Conservation (phyloP, 2,329 filamentous ascomycete species). For the Pyrenophora graminea region DNA sequence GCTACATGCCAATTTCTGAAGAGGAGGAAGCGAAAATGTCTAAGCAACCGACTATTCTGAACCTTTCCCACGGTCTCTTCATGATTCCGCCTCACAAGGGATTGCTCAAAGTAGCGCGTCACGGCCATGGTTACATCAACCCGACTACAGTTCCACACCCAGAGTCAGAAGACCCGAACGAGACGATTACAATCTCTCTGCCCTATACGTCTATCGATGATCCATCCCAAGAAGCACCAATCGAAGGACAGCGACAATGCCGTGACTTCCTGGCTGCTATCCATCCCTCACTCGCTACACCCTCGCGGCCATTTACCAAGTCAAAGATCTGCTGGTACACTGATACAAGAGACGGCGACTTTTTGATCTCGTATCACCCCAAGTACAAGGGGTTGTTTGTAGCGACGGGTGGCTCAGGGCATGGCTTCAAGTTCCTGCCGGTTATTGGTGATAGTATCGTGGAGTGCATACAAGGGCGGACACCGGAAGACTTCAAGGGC, state of each 20-base stretch:
- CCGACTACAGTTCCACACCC: slow-evolving; percentile 53
- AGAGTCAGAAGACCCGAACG: slow-evolving; percentile 42
- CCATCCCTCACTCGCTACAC: slow-evolving; percentile 37
- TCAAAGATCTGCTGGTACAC: slow-evolving; percentile 62
- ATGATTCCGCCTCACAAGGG: slow-evolving; percentile 67
- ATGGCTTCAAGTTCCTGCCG: slow-evolving; percentile 66
- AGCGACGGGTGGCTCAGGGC: slow-evolving; percentile 64
- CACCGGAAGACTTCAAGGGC: slow-evolving; percentile 56
- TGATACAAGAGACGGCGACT: slow-evolving; percentile 61
- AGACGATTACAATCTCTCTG: slow-evolving; percentile 53
- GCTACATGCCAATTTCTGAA: slow-evolving; percentile 74
- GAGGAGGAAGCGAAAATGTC: slow-evolving; percentile 69
- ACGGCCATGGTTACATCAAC: slow-evolving; percentile 57
- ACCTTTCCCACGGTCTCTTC: slow-evolving; percentile 73
- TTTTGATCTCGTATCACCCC: slow-evolving; percentile 59
- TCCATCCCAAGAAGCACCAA: slow-evolving; percentile 36
- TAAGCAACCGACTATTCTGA: slow-evolving; percentile 72
- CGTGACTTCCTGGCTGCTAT: slow-evolving; percentile 38
- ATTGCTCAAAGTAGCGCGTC: slow-evolving; percentile 55
- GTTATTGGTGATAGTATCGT: slow-evolving; percentile 61
- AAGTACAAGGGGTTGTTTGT: slow-evolving; percentile 58
- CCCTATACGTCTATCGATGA: slow-evolving; percentile 60
- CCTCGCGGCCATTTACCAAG: slow-evolving; percentile 50
- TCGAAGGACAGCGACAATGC: slow-evolving; percentile 39
- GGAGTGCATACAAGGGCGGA: slow-evolving; percentile 53